Base-by-base conservation (phyloP, 352 stramenopile species). In the Globisporangium middletonii region DNA sequence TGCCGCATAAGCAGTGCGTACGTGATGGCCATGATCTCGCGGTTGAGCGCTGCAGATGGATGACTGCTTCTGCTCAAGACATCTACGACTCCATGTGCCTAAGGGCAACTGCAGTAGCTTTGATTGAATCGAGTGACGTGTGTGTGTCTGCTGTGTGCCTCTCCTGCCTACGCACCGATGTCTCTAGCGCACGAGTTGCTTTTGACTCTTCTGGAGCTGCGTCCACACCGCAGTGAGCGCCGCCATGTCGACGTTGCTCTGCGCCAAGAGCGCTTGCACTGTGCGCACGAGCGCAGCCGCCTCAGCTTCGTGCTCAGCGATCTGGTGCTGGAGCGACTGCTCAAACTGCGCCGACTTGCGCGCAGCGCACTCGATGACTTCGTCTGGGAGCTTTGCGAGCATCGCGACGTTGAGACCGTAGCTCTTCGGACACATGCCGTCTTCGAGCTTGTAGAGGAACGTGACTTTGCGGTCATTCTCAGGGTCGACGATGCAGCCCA, bases 391-490 rank as follows among this genome's bases (percentile, higher is more conserved):
- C 53, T 95, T 93, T 11, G 98, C 97, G 18, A 99, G 80, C 69
- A 97, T 92, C 9, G 98, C 98, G 9, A 99, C 97, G 70, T 99
- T 99, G 62, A 99, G 93, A 56, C 98, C 98, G 73, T 99, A 99
- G 57, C 87, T 98, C 72, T 99, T 99, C 18, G 97, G 97, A 62
- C 94, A 99, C 55, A 97, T 88, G 4, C 98, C 98, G 8, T 89
- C 74, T 16, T 92, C 88, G 12, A 99, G 75, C 67, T 98, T 99
- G 83, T 99, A 99, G 41, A 99, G 69, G 73, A 99, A 99, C 1
- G 96, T 99, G 28, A 99, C 97, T 61, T 97, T 97, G 49, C 90
- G 78, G 27, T 92, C 83, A 58, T 92, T 92, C 52, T 81, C 68
- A 5, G 82, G 77, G 53, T 93, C 83, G 16, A 92, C 78, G 35